phyloP scores from a whole-genome alignment of 2,329 filamentous ascomycete genomes.

The Trichoderma aggressivum region DNA sequence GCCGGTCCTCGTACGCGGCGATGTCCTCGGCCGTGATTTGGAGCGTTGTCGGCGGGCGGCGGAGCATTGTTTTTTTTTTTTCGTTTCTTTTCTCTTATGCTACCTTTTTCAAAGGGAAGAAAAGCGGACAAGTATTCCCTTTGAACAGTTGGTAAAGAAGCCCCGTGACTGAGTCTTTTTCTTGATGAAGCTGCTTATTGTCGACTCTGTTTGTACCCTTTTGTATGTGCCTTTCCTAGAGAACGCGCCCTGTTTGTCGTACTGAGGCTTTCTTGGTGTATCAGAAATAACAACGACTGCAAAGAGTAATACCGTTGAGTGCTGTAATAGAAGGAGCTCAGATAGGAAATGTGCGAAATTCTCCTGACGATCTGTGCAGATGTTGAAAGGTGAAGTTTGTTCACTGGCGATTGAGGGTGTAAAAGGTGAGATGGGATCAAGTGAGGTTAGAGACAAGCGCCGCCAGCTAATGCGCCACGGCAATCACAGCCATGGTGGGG shows the following conservation, averaged over 20 bases:
- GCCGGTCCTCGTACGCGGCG: constrained; percentile 64
- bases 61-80: constrained; percentile 50
- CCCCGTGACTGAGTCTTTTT: not conserved
- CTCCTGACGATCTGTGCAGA: not conserved
- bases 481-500: not conserved
- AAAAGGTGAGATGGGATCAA: not conserved
- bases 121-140: not conserved
- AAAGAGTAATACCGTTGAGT: not conserved
- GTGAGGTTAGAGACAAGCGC: not conserved
- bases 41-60: constrained; percentile 64
- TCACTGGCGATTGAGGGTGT: not conserved
- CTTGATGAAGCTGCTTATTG: not conserved
- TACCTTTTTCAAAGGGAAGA: not conserved
- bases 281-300: not conserved
- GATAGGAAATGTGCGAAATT: not conserved
- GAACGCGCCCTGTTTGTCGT: not conserved
- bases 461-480: not conserved
- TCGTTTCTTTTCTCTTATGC: not conserved
- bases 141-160: not conserved
- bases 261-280: not conserved
- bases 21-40: constrained; percentile 68
- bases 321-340: no score
- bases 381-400: not conserved
- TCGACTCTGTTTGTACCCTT: not conserved
- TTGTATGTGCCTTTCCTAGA: not conserved